These are phyloP conservation scores for Colletotrichum aenigma DNA, from an alignment of 2,329 filamentous ascomycete genomes.

Conservation along the genomic window DNA sequence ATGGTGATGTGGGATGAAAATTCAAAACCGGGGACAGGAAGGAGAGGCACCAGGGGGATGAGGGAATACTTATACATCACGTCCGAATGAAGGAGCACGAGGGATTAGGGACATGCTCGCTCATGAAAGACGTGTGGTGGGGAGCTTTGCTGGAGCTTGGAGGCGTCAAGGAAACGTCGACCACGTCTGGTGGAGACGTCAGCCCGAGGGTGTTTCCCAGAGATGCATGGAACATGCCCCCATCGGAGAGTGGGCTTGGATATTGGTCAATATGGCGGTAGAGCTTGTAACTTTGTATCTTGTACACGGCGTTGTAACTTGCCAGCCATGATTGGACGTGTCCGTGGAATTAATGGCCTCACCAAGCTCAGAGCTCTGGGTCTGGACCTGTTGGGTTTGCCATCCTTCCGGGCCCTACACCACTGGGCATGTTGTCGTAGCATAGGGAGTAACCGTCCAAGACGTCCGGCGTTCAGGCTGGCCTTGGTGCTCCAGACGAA, in stretches of 20 bases:
- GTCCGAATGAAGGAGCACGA: neutral
- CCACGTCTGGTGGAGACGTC: neutral
- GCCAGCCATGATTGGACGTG: constrained; percentile 9
- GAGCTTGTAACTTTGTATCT: neutral
- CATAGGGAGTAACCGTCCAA: neutral
- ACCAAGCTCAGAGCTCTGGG: constrained; percentile 10
- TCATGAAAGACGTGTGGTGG: constrained; percentile 12
- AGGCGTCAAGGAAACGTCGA: constrained; percentile 3
- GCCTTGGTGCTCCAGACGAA: neutral
- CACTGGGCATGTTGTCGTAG: neutral
- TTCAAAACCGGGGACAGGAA: neutral
- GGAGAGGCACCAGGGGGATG: neutral
- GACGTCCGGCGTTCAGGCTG: neutral
- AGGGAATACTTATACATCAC: constrained; percentile 11
- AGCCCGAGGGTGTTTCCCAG: constrained; percentile 17
- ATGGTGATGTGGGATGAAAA: constrained; percentile 17
- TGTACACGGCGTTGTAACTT: constrained; percentile 11
- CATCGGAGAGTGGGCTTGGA: constrained; percentile 15
- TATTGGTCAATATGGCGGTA: neutral
- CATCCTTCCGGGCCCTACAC: neutral
- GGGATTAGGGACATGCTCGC: neutral
- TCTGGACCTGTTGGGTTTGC: constrained; percentile 6
- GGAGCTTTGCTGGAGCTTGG: constrained; percentile 6
- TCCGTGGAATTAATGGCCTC: constrained; percentile 4
- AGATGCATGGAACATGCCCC: constrained; percentile 14